Evolutionary conservation across 768 basidiomycete genomes (phyloP).

Genomic region (Suillus ampliporus): DNA sequence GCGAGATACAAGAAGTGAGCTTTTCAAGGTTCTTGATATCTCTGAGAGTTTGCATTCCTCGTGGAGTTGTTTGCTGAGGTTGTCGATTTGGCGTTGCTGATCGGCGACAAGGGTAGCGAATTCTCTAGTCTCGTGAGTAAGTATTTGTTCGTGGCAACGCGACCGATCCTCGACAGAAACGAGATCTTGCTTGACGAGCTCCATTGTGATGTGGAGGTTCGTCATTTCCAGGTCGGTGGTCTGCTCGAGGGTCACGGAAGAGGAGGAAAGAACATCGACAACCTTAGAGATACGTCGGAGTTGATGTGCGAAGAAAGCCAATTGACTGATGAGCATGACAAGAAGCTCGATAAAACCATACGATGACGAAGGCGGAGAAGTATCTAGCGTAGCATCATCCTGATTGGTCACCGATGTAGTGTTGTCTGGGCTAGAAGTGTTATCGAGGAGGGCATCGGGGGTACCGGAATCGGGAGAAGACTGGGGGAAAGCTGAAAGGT

Average conservation of each 20-base stretch:
- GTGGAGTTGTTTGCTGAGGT: not conserved
- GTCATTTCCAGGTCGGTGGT: not conserved
- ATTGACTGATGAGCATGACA: not conserved
- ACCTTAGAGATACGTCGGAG: not conserved
- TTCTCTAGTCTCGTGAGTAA: not conserved
- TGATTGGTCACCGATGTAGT: no score
- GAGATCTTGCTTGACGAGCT: not conserved
- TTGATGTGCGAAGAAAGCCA: not conserved
- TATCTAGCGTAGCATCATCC: no score
- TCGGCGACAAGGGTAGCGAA: not conserved
- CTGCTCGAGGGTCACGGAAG: not conserved
- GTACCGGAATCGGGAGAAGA: not conserved
- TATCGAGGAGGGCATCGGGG: not conserved
- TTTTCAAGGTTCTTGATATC: not conserved
- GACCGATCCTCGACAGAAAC: not conserved
- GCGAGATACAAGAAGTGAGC: not conserved
- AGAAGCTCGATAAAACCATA: not conserved
- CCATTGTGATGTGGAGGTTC: not conserved
- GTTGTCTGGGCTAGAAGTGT: not conserved
- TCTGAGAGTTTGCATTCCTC: not conserved
- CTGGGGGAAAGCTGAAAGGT: not conserved
- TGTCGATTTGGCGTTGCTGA: slow-evolving; percentile 2
- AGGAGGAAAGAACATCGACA: not conserved
- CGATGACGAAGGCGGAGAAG: not conserved
- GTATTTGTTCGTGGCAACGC: not conserved